These are phyloP conservation scores for Mediolabrus comicus DNA, from an alignment of 108 stramenopile genomes.

Conservation along the genomic window DNA sequence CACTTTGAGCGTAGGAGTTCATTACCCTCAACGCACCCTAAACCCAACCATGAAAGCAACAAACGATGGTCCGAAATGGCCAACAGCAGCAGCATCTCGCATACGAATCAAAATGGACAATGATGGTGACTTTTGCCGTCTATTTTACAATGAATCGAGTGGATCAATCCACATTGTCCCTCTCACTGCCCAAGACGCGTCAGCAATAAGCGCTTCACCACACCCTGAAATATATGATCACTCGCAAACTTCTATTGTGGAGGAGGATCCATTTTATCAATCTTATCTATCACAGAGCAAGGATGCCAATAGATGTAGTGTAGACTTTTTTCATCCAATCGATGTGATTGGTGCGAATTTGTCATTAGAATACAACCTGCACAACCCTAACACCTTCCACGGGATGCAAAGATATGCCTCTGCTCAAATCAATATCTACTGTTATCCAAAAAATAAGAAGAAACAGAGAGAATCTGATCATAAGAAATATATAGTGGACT, in stretches of 20 bases:
- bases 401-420: slow-evolving; percentile 20
- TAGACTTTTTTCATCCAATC: slow-evolving; percentile 24
- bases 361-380: slow-evolving; percentile 29
- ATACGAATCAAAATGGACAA: background rate
- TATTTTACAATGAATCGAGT: slow-evolving; percentile 15
- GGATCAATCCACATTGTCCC: slow-evolving; percentile 16
- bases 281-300: slow-evolving; percentile 15
- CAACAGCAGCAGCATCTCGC: slow-evolving; percentile 18
- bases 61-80: slow-evolving; percentile 4
- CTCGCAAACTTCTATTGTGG: background rate
- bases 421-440: slow-evolving; percentile 57
- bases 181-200: background rate
- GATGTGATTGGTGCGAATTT: slow-evolving; percentile 35
- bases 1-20: no score
- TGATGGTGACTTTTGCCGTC: slow-evolving; percentile 7
- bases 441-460: slow-evolving; percentile 50
- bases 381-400: slow-evolving; percentile 21
- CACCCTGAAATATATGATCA: slow-evolving; percentile 2
- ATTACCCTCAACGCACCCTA: no score
- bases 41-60: background rate
- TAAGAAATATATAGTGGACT: slow-evolving; percentile 53
- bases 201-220: background rate
- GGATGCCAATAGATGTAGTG: background rate
- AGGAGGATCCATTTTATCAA: slow-evolving; percentile 10
- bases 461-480: slow-evolving; percentile 30